Evolutionary conservation across 1,284 basidiomycete genomes (phyloP).

Genomic region (Termitomyces sp.): DNA sequence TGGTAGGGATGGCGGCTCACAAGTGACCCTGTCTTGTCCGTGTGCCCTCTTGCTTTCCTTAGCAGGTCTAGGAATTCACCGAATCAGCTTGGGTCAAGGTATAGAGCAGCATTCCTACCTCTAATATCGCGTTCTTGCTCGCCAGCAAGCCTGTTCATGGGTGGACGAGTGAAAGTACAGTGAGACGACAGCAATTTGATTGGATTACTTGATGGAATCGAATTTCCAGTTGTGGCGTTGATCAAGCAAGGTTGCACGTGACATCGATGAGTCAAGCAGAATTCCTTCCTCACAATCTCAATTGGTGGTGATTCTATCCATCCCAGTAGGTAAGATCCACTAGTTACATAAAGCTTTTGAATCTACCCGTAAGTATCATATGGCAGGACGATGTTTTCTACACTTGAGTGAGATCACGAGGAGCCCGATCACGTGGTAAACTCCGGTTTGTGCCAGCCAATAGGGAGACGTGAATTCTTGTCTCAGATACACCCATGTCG

Average conservation of each 20-base stretch:
- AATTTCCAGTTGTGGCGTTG: neutral
- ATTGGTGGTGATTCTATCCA: neutral
- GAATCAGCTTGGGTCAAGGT: neutral
- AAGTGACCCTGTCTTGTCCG: slow-evolving; percentile 28
- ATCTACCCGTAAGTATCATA: no score
- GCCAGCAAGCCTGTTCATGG: slow-evolving; percentile 13
- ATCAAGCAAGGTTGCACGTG: neutral
- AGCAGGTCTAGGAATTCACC: slow-evolving; percentile 22
- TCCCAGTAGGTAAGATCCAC: no score
- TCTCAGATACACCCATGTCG: slow-evolving; percentile 39
- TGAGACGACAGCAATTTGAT: neutral
- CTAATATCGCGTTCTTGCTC: slow-evolving; percentile 18
- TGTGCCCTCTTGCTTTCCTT: slow-evolving; percentile 24
- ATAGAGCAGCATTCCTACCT: slow-evolving; percentile 7
- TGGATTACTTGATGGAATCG: no score
- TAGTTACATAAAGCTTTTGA: no score
- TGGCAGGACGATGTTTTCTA: no score
- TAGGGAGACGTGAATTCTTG: slow-evolving; percentile 18
- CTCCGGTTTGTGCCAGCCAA: slow-evolving; percentile 25
- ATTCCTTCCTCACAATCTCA: neutral
- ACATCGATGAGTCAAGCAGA: neutral
- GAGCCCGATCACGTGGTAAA: slow-evolving; percentile 12
- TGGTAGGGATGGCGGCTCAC: slow-evolving; percentile 18
- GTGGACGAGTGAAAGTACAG: neutral
- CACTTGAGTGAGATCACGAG: neutral